These are phyloP conservation scores for Apiotrichum siamense DNA, from an alignment of 1,284 basidiomycete genomes.

Conservation along the genomic window DNA sequence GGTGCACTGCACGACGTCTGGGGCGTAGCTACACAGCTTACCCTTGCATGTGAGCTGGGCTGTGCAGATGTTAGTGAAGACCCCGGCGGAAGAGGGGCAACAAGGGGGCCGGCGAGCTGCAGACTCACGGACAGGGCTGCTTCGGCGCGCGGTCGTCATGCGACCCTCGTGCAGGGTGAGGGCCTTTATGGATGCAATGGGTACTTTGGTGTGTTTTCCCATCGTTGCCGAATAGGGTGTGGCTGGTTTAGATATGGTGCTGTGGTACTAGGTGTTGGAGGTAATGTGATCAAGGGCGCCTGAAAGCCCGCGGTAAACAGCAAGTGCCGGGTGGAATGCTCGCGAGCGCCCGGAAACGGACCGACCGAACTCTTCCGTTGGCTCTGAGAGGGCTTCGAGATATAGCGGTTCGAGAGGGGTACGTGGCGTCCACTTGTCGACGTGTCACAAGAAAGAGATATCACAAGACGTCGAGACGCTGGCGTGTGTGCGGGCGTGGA, in stretches of 20 bases:
- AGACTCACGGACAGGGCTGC: conserved; percentile 55
- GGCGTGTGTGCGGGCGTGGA: too few species aligned
- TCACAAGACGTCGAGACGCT: too few species aligned
- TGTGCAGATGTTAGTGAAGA: conserved; percentile 7
- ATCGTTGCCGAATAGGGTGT: not conserved
- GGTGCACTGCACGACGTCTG: conserved; percentile 77
- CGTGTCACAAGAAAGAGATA: too few species aligned
- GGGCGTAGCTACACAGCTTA: conserved; percentile 69
- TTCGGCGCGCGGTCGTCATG: conserved; percentile 62
- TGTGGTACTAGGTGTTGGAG: too few species aligned
- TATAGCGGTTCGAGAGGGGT: too few species aligned
- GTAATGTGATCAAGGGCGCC: too few species aligned
- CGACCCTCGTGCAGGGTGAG: conserved; percentile 72
- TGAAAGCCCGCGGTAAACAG: too few species aligned
- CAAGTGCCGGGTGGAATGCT: too few species aligned
- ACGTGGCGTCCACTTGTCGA: too few species aligned
- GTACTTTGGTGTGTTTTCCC: conserved; percentile 43
- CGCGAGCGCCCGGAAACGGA: too few species aligned
- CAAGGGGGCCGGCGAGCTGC: not conserved
- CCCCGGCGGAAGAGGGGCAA: not conserved
- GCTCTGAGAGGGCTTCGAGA: too few species aligned
- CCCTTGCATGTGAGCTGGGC: conserved; percentile 74
- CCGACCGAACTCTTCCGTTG: too few species aligned
- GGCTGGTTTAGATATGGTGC: not conserved
- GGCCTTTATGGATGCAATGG: conserved; percentile 62